A percentile compares a stretch with the other conserved stretches of the same genome.
Evolutionary conservation across 352 stramenopile species (phyloP).

Genomic region (Bremia lactucae): DNA sequence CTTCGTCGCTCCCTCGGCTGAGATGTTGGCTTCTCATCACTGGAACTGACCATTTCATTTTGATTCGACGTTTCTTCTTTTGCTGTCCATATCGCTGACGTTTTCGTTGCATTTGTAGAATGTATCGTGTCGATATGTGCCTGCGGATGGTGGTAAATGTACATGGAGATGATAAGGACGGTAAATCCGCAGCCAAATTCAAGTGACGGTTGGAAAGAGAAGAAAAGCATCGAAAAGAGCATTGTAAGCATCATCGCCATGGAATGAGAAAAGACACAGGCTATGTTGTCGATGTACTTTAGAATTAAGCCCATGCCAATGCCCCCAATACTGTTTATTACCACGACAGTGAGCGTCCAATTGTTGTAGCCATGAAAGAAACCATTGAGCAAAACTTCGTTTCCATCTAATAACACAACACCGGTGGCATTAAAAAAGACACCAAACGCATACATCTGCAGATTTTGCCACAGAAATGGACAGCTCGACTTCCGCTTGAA

Average conservation of each 20-base stretch:
- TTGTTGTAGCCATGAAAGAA: slow-evolving; percentile 77
- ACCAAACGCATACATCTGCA: slow-evolving; percentile 70
- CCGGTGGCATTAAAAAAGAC: slow-evolving; percentile 73
- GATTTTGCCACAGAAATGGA: slow-evolving; percentile 78
- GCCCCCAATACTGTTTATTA: slow-evolving; percentile 61
- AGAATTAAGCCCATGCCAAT: slow-evolving; percentile 75
- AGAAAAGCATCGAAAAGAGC: slow-evolving; percentile 81
- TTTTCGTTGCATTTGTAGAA: slow-evolving; percentile 10
- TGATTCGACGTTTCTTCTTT: slow-evolving; percentile 1
- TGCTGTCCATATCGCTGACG: slow-evolving; percentile 7
- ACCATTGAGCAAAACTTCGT: slow-evolving; percentile 31
- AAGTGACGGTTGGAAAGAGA: slow-evolving; percentile 69
- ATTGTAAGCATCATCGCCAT: slow-evolving; percentile 86
- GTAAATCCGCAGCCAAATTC: slow-evolving; percentile 75
- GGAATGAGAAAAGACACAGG: slow-evolving; percentile 73
- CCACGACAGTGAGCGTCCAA: slow-evolving; percentile 69
- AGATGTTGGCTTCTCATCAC: slow-evolving; percentile 11
- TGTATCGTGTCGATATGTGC: slow-evolving; percentile 8
- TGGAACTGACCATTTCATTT: slow-evolving; percentile 4
- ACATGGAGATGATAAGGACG: slow-evolving; percentile 80
- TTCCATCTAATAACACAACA: slow-evolving; percentile 34
- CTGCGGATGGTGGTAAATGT: slow-evolving; percentile 72
- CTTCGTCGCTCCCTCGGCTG: slow-evolving; percentile 18
- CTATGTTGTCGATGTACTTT: slow-evolving; percentile 88
- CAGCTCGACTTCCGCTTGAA: slow-evolving; percentile 72